These are phyloP conservation scores for Boletus rubropictus DNA, from an alignment of 768 basidiomycete species.

Conservation along the genomic window DNA sequence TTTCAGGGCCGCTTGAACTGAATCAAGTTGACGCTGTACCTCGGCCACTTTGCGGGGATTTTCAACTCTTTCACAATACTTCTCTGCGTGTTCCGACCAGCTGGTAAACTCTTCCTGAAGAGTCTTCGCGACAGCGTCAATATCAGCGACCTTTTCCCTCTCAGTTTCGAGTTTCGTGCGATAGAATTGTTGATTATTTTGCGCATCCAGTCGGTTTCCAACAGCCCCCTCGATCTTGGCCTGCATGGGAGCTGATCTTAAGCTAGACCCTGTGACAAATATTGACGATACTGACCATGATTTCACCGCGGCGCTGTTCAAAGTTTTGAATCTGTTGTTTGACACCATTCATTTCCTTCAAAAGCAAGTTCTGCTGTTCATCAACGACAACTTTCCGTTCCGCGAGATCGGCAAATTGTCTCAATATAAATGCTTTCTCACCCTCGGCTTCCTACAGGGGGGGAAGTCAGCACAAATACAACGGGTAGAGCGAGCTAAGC, in stretches of 20 bases:
- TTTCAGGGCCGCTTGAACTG: constrained; percentile 57
- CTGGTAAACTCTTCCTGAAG: constrained; percentile 59
- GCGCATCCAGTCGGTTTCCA: constrained; percentile 43
- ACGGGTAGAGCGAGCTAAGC: not conserved
- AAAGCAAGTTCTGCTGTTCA: constrained; percentile 37
- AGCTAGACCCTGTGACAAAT: not conserved
- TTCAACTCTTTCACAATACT: constrained; percentile 53
- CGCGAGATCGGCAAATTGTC: constrained; percentile 46
- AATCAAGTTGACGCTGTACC: constrained; percentile 57
- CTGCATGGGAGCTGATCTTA: constrained; percentile 31
- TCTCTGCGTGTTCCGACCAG: constrained; percentile 59
- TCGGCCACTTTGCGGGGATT: constrained; percentile 53
- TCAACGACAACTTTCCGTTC: constrained; percentile 45
- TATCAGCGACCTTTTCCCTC: constrained; percentile 37
- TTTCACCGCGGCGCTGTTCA: constrained; percentile 36
- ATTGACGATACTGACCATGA: constrained; percentile 37
- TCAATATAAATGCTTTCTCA: constrained; percentile 43
- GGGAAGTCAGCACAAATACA: constrained; percentile 1
- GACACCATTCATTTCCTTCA: constrained; percentile 41
- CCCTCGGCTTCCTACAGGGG: constrained; percentile 45
- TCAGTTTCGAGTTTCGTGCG: constrained; percentile 49
- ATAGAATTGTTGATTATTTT: constrained; percentile 45
- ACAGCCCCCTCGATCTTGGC: constrained; percentile 45
- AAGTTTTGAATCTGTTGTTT: constrained; percentile 49
- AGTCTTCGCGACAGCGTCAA: constrained; percentile 43